phyloP scores from a whole-genome alignment of 148 eudicot genomes.

The Talinum fruticosum region DNA sequence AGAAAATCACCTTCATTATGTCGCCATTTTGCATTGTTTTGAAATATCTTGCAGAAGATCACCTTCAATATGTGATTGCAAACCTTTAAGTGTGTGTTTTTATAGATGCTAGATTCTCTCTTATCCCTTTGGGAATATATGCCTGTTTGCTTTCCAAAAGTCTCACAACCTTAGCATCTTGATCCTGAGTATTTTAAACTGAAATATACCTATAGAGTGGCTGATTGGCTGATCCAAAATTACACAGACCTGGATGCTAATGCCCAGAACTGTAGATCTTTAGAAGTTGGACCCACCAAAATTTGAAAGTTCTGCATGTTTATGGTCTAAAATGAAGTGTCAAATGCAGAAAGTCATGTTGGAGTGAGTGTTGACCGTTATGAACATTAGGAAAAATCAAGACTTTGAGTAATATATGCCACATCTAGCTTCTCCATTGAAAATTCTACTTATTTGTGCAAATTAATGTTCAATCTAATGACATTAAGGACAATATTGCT shows the following conservation, averaged over 20 bases:
- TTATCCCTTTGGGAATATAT: conserved; percentile 18
- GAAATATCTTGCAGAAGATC: not conserved
- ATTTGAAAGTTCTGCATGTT: not conserved
- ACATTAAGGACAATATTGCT: conserved; percentile 11
- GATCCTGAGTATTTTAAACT: not conserved
- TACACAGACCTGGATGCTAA: not conserved
- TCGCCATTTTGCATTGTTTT: conserved; percentile 7
- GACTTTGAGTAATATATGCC: not conserved
- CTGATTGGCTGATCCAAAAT: not conserved
- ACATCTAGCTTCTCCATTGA: not conserved
- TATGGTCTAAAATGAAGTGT: not conserved
- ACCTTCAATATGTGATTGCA: not conserved
- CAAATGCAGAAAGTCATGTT: not conserved
- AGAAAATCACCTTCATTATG: not conserved
- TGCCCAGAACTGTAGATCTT: not conserved
- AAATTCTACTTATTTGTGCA: not conserved
- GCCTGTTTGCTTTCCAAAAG: conserved; percentile 17
- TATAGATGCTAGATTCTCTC: conserved; percentile 8
- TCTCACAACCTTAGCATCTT: conserved; percentile 12
- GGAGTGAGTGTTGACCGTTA: not conserved
- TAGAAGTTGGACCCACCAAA: not conserved
- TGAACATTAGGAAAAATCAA: not conserved
- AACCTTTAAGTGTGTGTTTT: conserved; percentile 4
- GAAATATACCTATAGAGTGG: not conserved
- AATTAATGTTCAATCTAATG: not conserved